Percentiles rank a stretch among this genome's conserved stretches.
These are phyloP conservation scores for Collybia sordida DNA, from an alignment of 768 basidiomycete species.

Conservation along the genomic window DNA sequence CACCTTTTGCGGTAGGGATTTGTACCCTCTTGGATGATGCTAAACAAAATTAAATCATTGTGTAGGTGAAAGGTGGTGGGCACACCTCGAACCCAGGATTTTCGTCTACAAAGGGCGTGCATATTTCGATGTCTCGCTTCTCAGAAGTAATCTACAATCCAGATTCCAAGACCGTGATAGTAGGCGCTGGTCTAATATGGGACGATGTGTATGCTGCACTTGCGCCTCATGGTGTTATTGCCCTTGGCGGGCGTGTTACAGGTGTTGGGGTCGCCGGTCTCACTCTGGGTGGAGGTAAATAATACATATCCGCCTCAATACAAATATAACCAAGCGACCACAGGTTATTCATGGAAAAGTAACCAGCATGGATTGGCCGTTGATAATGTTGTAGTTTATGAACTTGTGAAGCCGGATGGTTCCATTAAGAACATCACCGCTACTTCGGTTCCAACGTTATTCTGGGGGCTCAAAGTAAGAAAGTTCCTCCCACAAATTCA, in stretches of 20 bases:
- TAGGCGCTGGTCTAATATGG: constrained; percentile 57
- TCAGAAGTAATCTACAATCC: constrained; percentile 41
- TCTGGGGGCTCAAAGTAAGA: constrained; percentile 40
- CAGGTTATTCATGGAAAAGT: constrained; percentile 64
- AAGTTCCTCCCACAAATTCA: not conserved
- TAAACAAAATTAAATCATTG: not conserved
- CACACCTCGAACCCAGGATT: constrained; percentile 56
- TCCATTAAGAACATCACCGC: constrained; percentile 34
- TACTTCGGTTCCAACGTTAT: constrained; percentile 33
- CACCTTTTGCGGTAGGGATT: constrained; percentile 53
- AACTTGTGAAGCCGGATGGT: constrained; percentile 59
- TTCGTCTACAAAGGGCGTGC: constrained; percentile 60
- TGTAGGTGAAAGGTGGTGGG: constrained; percentile 63
- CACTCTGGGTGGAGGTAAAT: constrained; percentile 55
- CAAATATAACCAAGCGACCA: constrained; percentile 23
- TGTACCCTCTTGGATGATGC: not conserved
- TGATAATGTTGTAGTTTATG: constrained; percentile 56
- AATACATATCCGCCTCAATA: constrained; percentile 33
- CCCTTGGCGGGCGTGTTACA: constrained; percentile 58
- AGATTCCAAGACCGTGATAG: constrained; percentile 33
- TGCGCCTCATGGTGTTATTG: constrained; percentile 45
- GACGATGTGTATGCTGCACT: constrained; percentile 62
- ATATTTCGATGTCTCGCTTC: constrained; percentile 55
- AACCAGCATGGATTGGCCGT: constrained; percentile 60
- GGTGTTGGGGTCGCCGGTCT: constrained; percentile 63